Evolutionary conservation across 768 basidiomycete genomes (phyloP).

Genomic region (Crepidotus variabilis): DNA sequence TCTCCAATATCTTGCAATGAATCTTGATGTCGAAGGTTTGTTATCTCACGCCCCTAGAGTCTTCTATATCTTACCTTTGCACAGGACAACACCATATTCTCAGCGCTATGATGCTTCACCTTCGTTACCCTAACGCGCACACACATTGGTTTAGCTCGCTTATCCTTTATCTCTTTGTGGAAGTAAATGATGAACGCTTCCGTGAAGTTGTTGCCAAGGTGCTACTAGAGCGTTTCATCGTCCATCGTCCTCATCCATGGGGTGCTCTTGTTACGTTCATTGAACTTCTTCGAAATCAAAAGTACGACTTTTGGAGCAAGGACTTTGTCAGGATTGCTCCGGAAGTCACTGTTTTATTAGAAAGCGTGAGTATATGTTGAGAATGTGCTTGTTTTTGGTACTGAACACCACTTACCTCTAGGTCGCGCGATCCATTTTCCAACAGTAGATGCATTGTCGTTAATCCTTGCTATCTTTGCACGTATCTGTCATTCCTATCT

Average conservation of each 20-base stretch:
- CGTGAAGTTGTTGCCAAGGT: constrained; percentile 85
- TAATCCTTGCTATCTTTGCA: constrained; percentile 78
- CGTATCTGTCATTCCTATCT: constrained; percentile 68
- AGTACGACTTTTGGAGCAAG: constrained; percentile 90
- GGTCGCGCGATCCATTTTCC: constrained; percentile 79
- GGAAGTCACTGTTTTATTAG: constrained; percentile 80
- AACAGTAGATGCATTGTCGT: constrained; percentile 65
- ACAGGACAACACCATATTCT: constrained; percentile 93
- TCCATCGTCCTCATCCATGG: constrained; percentile 95
- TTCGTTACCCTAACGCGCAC: constrained; percentile 97
- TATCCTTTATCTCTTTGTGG: constrained; percentile 81
- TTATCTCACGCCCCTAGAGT: constrained; percentile 1
- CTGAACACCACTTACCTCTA: constrained; percentile 26
- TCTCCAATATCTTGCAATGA: constrained; percentile 76
- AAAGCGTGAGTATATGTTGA: constrained; percentile 58
- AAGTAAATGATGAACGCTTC: constrained; percentile 73
- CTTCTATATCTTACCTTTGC: constrained; percentile 4
- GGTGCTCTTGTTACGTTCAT: constrained; percentile 92
- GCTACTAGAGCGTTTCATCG: constrained; percentile 89
- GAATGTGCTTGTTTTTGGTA: not conserved
- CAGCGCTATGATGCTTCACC: constrained; percentile 88
- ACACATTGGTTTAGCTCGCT: constrained; percentile 97
- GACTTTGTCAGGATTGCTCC: constrained; percentile 82
- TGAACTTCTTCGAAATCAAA: constrained; percentile 85
- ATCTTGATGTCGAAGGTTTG: constrained; percentile 89